A percentile compares a stretch with the other conserved stretches of the same genome.
Conservation (phyloP, 768 basidiomycete genomes). For the Rubroboletus satanas region DNA sequence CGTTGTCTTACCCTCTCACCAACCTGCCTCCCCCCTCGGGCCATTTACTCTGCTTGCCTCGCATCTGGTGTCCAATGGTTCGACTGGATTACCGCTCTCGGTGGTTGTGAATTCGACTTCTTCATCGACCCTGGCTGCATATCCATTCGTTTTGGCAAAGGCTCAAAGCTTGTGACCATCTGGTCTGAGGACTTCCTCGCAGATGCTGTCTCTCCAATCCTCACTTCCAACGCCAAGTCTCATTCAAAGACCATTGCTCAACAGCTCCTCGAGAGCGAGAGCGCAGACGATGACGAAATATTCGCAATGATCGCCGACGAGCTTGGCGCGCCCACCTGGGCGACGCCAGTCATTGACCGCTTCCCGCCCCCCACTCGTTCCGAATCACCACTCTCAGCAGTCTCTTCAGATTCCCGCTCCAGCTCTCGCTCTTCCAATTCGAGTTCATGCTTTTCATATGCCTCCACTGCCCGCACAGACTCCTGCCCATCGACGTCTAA, state of each 20-base stretch:
- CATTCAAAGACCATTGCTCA: slow-evolving; percentile 65
- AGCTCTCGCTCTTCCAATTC: slow-evolving; percentile 68
- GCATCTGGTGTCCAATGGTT: slow-evolving; percentile 73
- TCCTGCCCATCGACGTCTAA: slow-evolving; percentile 41
- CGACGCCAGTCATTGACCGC: slow-evolving; percentile 57
- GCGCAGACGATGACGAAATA: slow-evolving; percentile 66
- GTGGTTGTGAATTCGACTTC: slow-evolving; percentile 70
- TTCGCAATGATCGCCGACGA: slow-evolving; percentile 74
- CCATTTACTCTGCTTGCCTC: slow-evolving; percentile 68
- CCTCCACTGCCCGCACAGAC: slow-evolving; percentile 53
- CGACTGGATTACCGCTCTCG: slow-evolving; percentile 71
- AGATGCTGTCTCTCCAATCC: slow-evolving; percentile 18
- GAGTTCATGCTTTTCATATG: slow-evolving; percentile 68
- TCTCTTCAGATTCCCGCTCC: slow-evolving; percentile 50
- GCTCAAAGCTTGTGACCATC: slow-evolving; percentile 51
- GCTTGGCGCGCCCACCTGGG: slow-evolving; percentile 64
- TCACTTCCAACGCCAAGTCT: slow-evolving; percentile 17
- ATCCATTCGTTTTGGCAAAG: slow-evolving; percentile 55
- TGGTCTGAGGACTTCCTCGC: slow-evolving; percentile 59
- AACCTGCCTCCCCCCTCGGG: slow-evolving; percentile 61
- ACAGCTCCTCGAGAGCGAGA: slow-evolving; percentile 67
- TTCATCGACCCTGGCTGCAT: slow-evolving; percentile 80
- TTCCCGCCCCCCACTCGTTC: slow-evolving; percentile 53
- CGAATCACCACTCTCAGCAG: slow-evolving; percentile 54
- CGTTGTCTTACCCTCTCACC: slow-evolving; percentile 76